phyloP scores from a whole-genome alignment of 352 stramenopile species.

The Phytopythium delawarense region DNA sequence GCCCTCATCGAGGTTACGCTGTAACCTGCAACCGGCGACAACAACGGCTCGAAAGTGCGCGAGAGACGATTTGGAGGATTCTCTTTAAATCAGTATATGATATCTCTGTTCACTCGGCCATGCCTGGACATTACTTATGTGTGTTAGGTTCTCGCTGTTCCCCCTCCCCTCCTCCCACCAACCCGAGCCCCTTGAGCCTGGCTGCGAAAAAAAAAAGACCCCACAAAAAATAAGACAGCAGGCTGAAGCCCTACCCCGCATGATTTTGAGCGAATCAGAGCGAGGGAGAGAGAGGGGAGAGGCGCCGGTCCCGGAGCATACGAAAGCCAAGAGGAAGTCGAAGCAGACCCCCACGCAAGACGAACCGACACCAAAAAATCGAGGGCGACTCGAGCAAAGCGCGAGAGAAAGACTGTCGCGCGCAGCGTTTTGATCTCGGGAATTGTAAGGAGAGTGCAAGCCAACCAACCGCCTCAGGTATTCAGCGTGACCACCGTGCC shows the following conservation, averaged over 20 bases:
- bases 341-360: slow-evolving; percentile 1
- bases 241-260: background rate
- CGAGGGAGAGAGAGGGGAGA: background rate
- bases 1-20: too few relatives aligned
- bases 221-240: background rate
- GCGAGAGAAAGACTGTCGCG: background rate
- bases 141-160: background rate
- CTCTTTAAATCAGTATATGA: too few relatives aligned
- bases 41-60: background rate
- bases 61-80: background rate
- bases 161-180: background rate
- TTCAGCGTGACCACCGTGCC: background rate
- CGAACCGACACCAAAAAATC: slow-evolving; percentile 4
- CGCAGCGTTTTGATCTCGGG: too few relatives aligned
- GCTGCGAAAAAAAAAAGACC: background rate
- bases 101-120: too few relatives aligned
- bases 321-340: background rate
- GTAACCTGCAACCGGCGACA: background rate
- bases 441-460: background rate
- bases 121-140: too few relatives aligned
- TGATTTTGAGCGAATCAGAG: background rate
- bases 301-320: background rate
- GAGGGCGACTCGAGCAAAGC: background rate
- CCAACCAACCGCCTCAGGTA: background rate
- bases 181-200: background rate